Base-by-base conservation (phyloP, 441 rosid species). In the Corymbia citriodora region DNA sequence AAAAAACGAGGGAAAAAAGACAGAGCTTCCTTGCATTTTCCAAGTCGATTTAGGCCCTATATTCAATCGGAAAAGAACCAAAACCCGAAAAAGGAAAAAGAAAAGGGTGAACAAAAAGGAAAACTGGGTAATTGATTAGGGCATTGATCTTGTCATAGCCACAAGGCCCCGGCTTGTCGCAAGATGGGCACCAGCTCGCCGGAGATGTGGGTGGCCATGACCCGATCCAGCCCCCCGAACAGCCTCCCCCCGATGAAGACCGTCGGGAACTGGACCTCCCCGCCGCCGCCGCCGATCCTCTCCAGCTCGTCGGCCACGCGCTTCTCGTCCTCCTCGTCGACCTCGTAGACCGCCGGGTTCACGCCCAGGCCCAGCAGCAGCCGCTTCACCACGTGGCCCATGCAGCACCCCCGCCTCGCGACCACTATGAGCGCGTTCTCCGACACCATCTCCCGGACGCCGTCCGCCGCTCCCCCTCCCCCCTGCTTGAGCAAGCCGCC, bases 121-220 rank as follows among this genome's bases (percentile, higher is more conserved):
- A 55, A 36, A 55, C 70, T 9, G 65, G 25, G 68, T 4, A 21
- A 21, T 31, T 27, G 48, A 87, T 17, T 17, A 14, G 48, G 16
- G 29, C 6, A 36, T n/a, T 16, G 8, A 25, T 36, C 48, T 16
- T 16, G 33, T 89, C 88, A 89, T 33, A 98, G 98, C 99, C 99
- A 98, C 92, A 98, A 93, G 79, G 99, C 99, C 4, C 98, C 97
- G 29, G 99, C 99, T 92, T 96, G 93, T 94, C 96, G 96, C 87
- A 97, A 91, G 52, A 93, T 91, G 82, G 99, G 99, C 54, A 95
- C 92, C 89, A 97, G 90, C 89, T 98, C 99, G 72, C 99, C 99
- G 29, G 95, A 93, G 29, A 98, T 98, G 94, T 98, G 99, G 59
- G 98, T 92, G 40, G 98, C 98, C 99, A 98, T 98, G 36, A 98